Percentiles rank a stretch among this genome's conserved stretches.
Evolutionary conservation across 306 rosid genomes (phyloP).

Genomic region (Quercus glauca): DNA sequence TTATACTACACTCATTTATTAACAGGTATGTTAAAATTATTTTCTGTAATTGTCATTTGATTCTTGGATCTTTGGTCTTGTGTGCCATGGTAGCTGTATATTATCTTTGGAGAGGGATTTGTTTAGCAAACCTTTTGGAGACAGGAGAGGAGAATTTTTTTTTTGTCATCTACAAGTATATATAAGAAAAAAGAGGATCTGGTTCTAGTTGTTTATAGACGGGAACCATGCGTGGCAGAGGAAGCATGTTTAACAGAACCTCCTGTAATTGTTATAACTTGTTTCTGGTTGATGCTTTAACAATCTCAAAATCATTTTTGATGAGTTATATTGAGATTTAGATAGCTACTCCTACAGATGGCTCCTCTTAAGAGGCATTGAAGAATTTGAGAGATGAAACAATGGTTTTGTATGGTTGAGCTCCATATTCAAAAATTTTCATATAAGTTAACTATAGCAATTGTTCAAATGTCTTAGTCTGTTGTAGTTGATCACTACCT

Average conservation of each 20-base stretch:
- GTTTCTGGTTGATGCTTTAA: background rate
- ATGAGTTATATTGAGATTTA: background rate
- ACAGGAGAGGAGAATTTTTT: too few species aligned
- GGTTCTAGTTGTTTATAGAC: background rate
- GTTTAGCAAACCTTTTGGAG: too few species aligned
- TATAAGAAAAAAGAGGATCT: background rate
- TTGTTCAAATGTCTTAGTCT: too few species aligned
- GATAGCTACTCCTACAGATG: background rate
- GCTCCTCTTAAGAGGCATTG: background rate
- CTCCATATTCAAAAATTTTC: background rate
- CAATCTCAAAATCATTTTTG: background rate
- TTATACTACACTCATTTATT: conserved; percentile 80
- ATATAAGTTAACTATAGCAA: background rate
- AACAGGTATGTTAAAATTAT: conserved; percentile 46
- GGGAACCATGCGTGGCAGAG: background rate
- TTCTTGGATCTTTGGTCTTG: background rate
- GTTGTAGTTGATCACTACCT: too few species aligned
- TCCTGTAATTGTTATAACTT: background rate
- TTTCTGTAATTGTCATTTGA: background rate
- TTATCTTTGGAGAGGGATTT: too few species aligned
- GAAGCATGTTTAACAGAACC: background rate
- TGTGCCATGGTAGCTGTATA: background rate
- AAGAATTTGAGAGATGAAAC: background rate
- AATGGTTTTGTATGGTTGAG: background rate
- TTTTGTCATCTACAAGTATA: too few species aligned